These are phyloP conservation scores for Vigna angularis DNA, from an alignment of 306 rosid genomes.

Conservation along the genomic window DNA sequence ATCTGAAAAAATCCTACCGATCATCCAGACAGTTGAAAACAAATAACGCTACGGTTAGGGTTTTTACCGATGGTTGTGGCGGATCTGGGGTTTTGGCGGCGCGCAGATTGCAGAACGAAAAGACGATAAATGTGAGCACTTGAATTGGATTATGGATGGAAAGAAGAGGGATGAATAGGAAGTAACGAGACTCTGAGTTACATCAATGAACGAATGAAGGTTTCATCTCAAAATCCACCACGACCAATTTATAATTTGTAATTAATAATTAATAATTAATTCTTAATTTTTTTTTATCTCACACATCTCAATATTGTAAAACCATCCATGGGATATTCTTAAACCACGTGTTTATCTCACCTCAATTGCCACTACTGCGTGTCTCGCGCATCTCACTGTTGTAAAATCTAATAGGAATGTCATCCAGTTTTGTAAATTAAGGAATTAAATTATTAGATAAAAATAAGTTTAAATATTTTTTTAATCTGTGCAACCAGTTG, in stretches of 20 bases:
- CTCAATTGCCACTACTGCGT: no score
- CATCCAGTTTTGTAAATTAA: no score
- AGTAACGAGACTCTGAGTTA: background rate
- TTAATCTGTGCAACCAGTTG: no score
- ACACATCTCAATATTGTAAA: no score
- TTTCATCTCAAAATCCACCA: background rate
- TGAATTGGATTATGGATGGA: background rate
- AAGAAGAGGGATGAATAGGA: background rate
- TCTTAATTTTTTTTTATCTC: no score
- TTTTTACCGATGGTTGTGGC: conserved; percentile 49
- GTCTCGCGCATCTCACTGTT: background rate
- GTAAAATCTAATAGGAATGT: no score
- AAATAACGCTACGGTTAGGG: conserved; percentile 37
- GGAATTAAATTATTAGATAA: no score
- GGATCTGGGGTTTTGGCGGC: conserved; percentile 56
- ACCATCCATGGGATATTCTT: no score
- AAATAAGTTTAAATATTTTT: no score
- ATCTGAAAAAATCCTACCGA: conserved; percentile 19
- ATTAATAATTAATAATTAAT: no score
- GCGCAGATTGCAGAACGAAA: conserved; percentile 12
- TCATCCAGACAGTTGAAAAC: background rate
- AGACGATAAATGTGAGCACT: background rate
- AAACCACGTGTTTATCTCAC: background rate
- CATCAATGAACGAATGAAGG: background rate
- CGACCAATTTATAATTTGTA: background rate